These are phyloP conservation scores for Juglanconis sp. DNA, from an alignment of 2,329 filamentous ascomycete species.

Conservation along the genomic window DNA sequence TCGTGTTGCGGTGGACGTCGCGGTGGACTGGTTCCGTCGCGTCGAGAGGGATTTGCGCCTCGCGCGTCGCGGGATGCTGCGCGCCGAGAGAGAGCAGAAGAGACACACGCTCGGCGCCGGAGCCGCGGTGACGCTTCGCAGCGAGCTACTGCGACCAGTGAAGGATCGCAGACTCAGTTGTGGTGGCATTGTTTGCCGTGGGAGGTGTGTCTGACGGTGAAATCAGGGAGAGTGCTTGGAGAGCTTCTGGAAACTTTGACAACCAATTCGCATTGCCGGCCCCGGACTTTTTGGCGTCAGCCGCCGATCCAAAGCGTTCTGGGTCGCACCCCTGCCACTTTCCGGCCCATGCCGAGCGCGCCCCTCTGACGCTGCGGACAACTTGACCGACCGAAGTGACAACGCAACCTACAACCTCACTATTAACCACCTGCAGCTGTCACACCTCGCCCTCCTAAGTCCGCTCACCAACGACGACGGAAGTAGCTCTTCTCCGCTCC, in stretches of 20 bases:
- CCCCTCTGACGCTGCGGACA: too few relatives aligned
- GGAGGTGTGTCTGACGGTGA: background rate
- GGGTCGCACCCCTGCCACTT: background rate
- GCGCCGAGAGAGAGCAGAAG: slow-evolving; percentile 28
- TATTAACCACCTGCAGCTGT: too few relatives aligned
- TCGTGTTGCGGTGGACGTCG: background rate
- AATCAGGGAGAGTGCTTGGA: background rate
- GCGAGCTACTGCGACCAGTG: slow-evolving; percentile 19
- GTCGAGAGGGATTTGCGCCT: slow-evolving; percentile 16
- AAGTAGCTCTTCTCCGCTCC: too few relatives aligned
- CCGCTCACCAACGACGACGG: too few relatives aligned
- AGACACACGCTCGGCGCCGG: slow-evolving; percentile 25
- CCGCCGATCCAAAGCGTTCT: too few relatives aligned
- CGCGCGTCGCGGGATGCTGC: slow-evolving; percentile 4
- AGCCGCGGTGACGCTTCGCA: background rate
- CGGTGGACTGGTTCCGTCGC: slow-evolving; percentile 25
- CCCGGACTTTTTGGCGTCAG: background rate
- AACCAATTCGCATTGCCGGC: background rate
- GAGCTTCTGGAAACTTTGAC: slow-evolving; percentile 8
- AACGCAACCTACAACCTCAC: too few relatives aligned
- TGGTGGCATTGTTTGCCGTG: slow-evolving; percentile 27
- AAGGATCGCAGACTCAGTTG: slow-evolving; percentile 27
- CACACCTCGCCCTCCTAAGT: too few relatives aligned
- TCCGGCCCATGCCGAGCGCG: too few relatives aligned
- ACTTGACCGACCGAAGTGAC: too few relatives aligned